Percentiles rank a stretch among this genome's conserved stretches.
Evolutionary conservation across 371 early-diverging fungal genomes (phyloP).

Genomic region (Thermomucor indicae-seudaticae): DNA sequence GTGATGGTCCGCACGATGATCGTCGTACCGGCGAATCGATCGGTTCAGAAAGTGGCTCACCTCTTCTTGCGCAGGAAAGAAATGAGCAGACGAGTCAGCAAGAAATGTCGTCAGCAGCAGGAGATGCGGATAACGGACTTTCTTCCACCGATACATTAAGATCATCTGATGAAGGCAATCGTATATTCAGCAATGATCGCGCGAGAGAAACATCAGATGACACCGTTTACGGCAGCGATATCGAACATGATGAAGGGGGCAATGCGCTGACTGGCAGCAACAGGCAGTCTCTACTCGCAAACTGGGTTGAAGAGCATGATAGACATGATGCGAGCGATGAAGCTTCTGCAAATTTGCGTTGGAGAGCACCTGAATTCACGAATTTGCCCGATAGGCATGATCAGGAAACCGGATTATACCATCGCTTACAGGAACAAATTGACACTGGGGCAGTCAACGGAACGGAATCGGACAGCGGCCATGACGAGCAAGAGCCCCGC

Average conservation of each 20-base stretch:
- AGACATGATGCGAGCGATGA: conserved; percentile 1
- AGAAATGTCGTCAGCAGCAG: too few species aligned
- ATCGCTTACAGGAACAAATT: not conserved
- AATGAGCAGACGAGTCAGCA: too few species aligned
- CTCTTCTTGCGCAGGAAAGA: too few species aligned
- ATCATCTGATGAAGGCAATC: too few species aligned
- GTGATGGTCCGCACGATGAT: not conserved
- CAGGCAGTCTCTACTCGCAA: conserved; percentile 3
- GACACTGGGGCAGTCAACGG: not conserved
- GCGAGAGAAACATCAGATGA: not conserved
- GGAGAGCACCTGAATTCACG: conserved; percentile 12
- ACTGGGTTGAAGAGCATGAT: conserved; percentile 9
- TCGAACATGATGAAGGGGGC: not conserved
- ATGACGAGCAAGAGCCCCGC: not conserved
- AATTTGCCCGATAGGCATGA: not conserved
- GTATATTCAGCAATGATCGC: too few species aligned
- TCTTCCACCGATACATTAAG: too few species aligned
- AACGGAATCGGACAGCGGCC: not conserved
- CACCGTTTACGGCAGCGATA: not conserved
- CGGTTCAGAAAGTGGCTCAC: too few species aligned
- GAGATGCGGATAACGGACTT: too few species aligned
- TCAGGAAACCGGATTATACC: not conserved
- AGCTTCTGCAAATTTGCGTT: conserved; percentile 8
- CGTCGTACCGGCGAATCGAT: too few species aligned
- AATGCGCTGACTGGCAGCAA: not conserved